Base-by-base conservation (phyloP, 2,329 filamentous ascomycete genomes). In the Sporothrix luriei region DNA sequence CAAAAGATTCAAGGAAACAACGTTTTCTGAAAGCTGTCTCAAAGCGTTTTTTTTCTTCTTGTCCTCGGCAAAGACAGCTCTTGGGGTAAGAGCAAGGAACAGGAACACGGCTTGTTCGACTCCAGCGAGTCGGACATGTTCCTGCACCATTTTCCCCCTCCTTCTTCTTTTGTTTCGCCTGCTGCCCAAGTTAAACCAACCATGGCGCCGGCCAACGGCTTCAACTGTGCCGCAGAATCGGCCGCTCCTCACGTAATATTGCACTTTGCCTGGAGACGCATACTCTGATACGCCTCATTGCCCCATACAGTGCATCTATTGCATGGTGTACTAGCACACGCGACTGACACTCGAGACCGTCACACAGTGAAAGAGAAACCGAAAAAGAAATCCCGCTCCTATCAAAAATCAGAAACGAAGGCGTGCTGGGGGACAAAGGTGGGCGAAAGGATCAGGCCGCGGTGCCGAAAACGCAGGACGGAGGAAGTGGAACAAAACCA, bases 81-180 rank as follows among this genome's bases (percentile, higher is more conserved):
- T 48, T 29, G 33, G 21, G 14, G 7, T 21, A 48, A 46, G 24
- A 24, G 40, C 66, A 61, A 3, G 21, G 64, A 55, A 21, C 40
- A 64, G 49, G 33, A 55, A 21, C 40, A 64, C 40, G 33, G 40
- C 38, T n/a, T 43, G 19, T 19, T 16, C 4, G 19, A 26, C 51
- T 48, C 68, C 69, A 68, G 64, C 69, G 46, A 67, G 69, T 70
- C 64, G 69, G 69, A 62, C 46, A 46, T n/a, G 55, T 70, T 70
- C 69, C 69, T 49, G 29, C 4, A 19, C 10, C 38, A 4, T 24
- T 24, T 19, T 64, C 24, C n/a, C 13, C 19, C 14, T 29, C 48
- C 38, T 19, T 59, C 9, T 46, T 7, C 59, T 14, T 6, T 51
- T 19, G 3, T 6, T 40, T 26, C 16, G 7, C 52, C 54, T 29